Evolutionary conservation across 2,329 filamentous ascomycete genomes (phyloP), one percentile per base, ranked within the genome.

Genomic region (Sarocladium kiliense): DNA sequence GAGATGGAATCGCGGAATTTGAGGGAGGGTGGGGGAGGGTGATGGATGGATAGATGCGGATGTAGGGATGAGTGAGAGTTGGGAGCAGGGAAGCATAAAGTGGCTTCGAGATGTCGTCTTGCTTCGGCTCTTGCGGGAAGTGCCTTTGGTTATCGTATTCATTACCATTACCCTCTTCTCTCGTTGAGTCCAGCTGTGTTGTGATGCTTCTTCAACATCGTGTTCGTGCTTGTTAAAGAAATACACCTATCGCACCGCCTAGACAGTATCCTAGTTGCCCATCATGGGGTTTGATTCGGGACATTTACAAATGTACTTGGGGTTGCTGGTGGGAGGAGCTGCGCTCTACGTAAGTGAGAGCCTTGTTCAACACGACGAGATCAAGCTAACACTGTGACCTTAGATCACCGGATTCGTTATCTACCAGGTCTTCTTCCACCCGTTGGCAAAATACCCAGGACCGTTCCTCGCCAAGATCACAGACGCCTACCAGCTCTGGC

Each of bases 401-500:
- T 47, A 79, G 77, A 63, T 65, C 44, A 57, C 68, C 54, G 69
- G 68, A 39, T 62, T 82, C 27, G 64, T 77, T 53, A 61, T 82
- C 42, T 86, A 87, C 64, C 74, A 82, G 55, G 61, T 86, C 56
- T 83, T 77, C 65, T 80, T 87, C 66, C 85, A 88, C 63, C 84
- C 85, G 3, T 70, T 88, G 10, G 77, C 83, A 18, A 82, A 79
- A 56, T 86, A 86, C 59, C 85, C 84, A 1, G 85, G 85, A 1
- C 86, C 85, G 0, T 71, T 85, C 49, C 65, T 86, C 41, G 83
- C 81, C 56, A 85, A 82, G 64, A 68, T 87, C 61, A 84, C 84
- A n/a, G 77, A 84, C 62, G 80, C 74, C 60, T 80, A 86, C 62
- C 81, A 85, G 66, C 79, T 87, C 27, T 92, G 89, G 68, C 85